Percentiles rank a stretch among this genome's conserved stretches.
Conservation (phyloP, 805 yeast genomes). For the Pichia membranifaciens region DNA sequence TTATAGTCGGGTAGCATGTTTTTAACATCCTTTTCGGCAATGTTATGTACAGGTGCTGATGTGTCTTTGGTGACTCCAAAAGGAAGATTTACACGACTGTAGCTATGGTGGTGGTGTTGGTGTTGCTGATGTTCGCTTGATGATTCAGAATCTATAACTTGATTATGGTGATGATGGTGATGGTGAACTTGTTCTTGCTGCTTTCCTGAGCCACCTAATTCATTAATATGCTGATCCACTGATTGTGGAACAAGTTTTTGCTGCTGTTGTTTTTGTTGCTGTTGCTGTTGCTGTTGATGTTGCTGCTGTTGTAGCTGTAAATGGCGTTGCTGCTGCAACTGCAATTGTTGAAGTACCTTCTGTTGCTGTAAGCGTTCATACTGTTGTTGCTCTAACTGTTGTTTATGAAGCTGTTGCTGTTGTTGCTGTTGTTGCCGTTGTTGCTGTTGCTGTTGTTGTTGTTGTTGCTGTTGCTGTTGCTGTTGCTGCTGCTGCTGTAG, state of each 20-base stretch:
- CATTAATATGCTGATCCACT: neutral
- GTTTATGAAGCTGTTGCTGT: conserved; percentile 3
- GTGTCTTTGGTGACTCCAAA: neutral
- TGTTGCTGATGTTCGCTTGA: neutral
- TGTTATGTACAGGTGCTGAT: neutral
- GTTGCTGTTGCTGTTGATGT: conserved; percentile 3
- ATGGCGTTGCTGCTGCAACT: conserved; percentile 3
- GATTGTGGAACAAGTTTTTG: conserved; percentile 3
- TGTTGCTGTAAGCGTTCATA: conserved; percentile 4
- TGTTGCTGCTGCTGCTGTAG: conserved; percentile 10
- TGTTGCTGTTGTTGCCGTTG: conserved; percentile 9
- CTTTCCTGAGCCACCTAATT: neutral
- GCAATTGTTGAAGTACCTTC: neutral
- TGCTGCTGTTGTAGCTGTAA: conserved; percentile 3
- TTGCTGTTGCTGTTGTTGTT: conserved; percentile 7
- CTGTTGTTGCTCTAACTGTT: conserved; percentile 6
- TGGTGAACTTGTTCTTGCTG: conserved; percentile 2
- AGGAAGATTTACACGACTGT: too few relatives aligned
- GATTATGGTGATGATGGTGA: neutral
- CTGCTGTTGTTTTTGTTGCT: conserved; percentile 1
- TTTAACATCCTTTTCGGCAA: neutral
- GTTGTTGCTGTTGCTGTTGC: conserved; percentile 9
- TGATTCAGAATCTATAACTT: neutral
- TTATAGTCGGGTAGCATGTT: conserved; percentile 17
- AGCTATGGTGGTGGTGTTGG: too few relatives aligned